These are phyloP conservation scores for Epichloe glyceriae DNA, from an alignment of 2,329 filamentous ascomycete species.

Conservation along the genomic window DNA sequence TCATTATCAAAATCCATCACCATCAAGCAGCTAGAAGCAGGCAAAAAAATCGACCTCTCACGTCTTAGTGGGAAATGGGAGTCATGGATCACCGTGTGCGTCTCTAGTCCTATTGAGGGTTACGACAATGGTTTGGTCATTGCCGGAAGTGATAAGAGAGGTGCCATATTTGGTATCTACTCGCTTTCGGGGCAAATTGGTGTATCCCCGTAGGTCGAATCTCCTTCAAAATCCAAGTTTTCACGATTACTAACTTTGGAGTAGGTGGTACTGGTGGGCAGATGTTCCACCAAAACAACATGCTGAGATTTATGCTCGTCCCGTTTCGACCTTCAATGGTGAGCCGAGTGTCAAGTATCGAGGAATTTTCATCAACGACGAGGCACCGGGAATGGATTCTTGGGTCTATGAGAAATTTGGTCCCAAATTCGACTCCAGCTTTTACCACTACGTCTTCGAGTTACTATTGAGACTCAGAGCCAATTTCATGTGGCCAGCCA, in stretches of 20 bases:
- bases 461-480: conserved; percentile 44
- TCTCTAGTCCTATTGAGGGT: conserved; percentile 31
- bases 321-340: conserved; percentile 18
- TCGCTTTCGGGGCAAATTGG: conserved; percentile 48
- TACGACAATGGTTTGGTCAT: conserved; percentile 37
- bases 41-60: conserved; percentile 11
- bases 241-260: not conserved
- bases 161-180: conserved; percentile 48
- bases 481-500: conserved; percentile 56
- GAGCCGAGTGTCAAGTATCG: conserved; percentile 46
- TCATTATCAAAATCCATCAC: conserved; percentile 11
- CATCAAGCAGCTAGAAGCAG: conserved; percentile 8
- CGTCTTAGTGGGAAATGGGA: conserved; percentile 37
- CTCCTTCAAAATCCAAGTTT: not conserved
- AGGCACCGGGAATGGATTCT: conserved; percentile 31
- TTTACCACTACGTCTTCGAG: conserved; percentile 52
- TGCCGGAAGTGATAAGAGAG: conserved; percentile 44
- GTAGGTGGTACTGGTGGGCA: conserved; percentile 46
- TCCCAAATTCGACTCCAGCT: conserved; percentile 38
- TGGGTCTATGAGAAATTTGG: conserved; percentile 40
- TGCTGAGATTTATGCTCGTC: conserved; percentile 33
- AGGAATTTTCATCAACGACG: conserved; percentile 50
- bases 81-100: conserved; percentile 34
- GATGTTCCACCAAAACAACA: conserved; percentile 38
- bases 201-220: conserved; percentile 32